Evolutionary conservation across 768 basidiomycete genomes (phyloP), one percentile per base, ranked within the genome.

Genomic region (Saitozyma sp.): DNA sequence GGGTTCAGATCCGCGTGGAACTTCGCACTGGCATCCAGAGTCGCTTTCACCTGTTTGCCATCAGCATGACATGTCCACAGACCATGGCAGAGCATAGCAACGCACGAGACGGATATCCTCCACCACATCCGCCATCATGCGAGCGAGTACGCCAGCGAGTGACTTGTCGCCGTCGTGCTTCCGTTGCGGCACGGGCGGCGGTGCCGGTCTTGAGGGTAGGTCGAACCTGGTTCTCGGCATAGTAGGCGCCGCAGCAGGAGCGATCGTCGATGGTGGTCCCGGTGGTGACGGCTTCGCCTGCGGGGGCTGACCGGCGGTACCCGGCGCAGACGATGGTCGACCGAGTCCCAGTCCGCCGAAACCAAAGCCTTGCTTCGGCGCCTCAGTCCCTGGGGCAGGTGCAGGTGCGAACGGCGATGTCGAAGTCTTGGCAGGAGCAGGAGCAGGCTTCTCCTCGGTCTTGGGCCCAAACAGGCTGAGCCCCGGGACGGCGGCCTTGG

Each of bases 71-170:
- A 8, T 5, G 53, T 10, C 20, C 39, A 41, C 6, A 58, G 17
- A 41, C 11, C 2, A 57, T 13, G 60, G 42, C 4, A 50, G 59
- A 59, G 50, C n/a, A 60, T 41, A 48, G n/a, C 52, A 46, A 82
- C 86, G 69, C 73, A 91, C 91, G 46, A 82, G 79, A 29, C 85
- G 80, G 0, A 92, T 77, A 63, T 90, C 88, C 43, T 79, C 81
- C 2, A 65, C 73, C 46, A 90, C 74, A 11, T 74, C 78, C 1
- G 65, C 58, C 48, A 87, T 81, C 41, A 92, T 80, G 41, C 82
- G 51, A 3, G 74, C 67, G 65, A 87, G 87, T 70, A 91, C 87
- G 16, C 83, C 82, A 68, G 45, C n/a, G 45, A 46, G 50, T 9
- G 49, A 38, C 14, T 20, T 52, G 39, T 50, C 41, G 51, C 39